These are phyloP conservation scores for Triglochin maritima DNA, from an alignment of 106 monocot species.

Conservation along the genomic window DNA sequence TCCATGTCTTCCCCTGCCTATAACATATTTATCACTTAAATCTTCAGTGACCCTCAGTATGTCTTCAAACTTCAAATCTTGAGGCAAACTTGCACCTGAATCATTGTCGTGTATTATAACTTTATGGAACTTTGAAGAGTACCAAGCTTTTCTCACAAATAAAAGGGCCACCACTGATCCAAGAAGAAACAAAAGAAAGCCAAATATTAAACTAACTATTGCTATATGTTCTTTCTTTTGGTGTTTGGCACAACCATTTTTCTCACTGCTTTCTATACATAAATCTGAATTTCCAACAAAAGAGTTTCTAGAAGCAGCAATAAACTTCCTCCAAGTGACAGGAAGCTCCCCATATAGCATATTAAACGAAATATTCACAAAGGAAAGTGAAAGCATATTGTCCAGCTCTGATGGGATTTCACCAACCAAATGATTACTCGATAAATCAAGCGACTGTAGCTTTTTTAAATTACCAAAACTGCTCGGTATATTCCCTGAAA, in stretches of 20 bases:
- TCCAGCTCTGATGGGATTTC: conserved; percentile 36
- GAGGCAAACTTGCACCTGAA: conserved; percentile 34
- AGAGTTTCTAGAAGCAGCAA: conserved; percentile 23
- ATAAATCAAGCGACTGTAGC: conserved; percentile 53
- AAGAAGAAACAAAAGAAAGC: conserved; percentile 18
- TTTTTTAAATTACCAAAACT: conserved; percentile 47
- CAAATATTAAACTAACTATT: conserved; percentile 3
- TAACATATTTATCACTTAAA: conserved; percentile 56
- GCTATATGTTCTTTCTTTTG: conserved; percentile 8
- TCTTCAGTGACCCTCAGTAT: conserved; percentile 53
- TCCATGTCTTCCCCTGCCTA: conserved; percentile 65
- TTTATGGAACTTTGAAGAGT: not conserved
- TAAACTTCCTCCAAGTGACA: conserved; percentile 39
- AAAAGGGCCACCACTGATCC: conserved; percentile 13
- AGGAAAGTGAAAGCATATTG: conserved; percentile 53
- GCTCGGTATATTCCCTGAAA: conserved; percentile 40
- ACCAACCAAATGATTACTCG: conserved; percentile 50
- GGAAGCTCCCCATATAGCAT: conserved; percentile 44
- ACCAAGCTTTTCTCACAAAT: conserved; percentile 7
- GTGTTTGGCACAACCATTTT: conserved; percentile 4
- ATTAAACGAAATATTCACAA: conserved; percentile 57
- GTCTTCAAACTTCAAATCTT: conserved; percentile 51
- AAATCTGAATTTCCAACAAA: conserved; percentile 38
- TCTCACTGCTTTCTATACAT: conserved; percentile 13
- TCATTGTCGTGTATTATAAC: conserved; percentile 9